phyloP scores from a whole-genome alignment of 192 early-diverging fungal species.

The Coemansia sp. region DNA sequence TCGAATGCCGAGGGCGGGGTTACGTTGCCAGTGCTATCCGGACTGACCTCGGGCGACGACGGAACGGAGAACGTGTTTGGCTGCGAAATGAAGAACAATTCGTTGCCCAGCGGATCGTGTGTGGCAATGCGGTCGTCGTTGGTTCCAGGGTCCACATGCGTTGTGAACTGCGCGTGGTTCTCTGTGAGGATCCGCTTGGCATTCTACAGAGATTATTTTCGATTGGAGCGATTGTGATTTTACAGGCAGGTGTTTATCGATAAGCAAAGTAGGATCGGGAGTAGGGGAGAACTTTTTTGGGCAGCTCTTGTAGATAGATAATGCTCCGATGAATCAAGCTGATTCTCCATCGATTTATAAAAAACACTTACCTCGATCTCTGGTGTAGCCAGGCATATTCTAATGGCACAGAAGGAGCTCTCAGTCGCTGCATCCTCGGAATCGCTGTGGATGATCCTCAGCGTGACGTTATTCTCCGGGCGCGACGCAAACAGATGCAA shows the following conservation, averaged over 20 bases:
- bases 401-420: slow-evolving; percentile 3
- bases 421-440: background rate
- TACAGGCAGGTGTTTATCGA: background rate
- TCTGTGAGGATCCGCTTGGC: slow-evolving; percentile 23
- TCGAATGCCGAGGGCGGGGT: slow-evolving; percentile 6
- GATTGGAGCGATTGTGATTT: background rate
- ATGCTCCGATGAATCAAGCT: no score
- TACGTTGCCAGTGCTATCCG: slow-evolving; percentile 1
- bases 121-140: slow-evolving; percentile 49
- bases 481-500: slow-evolving; percentile 59
- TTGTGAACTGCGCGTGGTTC: slow-evolving; percentile 19
- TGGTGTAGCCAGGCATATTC: slow-evolving; percentile 29
- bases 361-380: slow-evolving; percentile 31
- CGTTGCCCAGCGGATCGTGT: slow-evolving; percentile 81
- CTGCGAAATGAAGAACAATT: slow-evolving; percentile 69
- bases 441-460: slow-evolving; percentile 39
- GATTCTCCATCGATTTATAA: no score
- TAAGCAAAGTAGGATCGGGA: background rate
- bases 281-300: background rate
- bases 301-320: background rate
- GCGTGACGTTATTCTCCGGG: slow-evolving; percentile 36
- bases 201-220: slow-evolving; percentile 1
- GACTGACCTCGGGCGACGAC: slow-evolving; percentile 39
- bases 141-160: slow-evolving; percentile 32
- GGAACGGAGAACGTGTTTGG: slow-evolving; percentile 55